These are phyloP conservation scores for Suillus variegatus DNA, from an alignment of 768 basidiomycete species.

Conservation along the genomic window DNA sequence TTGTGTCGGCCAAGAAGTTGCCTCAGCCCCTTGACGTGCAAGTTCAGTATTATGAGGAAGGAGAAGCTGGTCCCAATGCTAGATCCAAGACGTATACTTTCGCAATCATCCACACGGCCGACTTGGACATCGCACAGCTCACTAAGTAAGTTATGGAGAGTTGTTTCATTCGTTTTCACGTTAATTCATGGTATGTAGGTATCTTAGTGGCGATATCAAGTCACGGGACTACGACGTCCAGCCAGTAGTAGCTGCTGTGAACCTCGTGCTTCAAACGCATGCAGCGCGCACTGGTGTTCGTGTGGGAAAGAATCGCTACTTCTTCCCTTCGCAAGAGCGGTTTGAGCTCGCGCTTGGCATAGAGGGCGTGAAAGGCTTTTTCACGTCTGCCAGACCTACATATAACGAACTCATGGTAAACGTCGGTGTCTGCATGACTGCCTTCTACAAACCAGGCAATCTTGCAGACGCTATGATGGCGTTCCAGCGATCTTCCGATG, in stretches of 20 bases:
- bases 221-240: slow-evolving; percentile 40
- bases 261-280: slow-evolving; percentile 46
- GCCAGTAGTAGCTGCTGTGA: slow-evolving; percentile 48
- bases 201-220: slow-evolving; percentile 38
- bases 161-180: background rate
- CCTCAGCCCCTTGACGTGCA: slow-evolving; percentile 37
- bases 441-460: slow-evolving; percentile 61
- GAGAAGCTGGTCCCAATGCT: slow-evolving; percentile 32
- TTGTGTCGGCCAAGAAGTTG: slow-evolving; percentile 41
- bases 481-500: slow-evolving; percentile 44
- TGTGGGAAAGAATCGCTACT: slow-evolving; percentile 53
- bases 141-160: slow-evolving; percentile 29
- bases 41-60: slow-evolving; percentile 39
- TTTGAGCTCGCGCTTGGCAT: slow-evolving; percentile 37
- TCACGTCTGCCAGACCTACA: slow-evolving; percentile 50
- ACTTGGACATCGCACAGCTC: slow-evolving; percentile 33
- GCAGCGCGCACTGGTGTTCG: slow-evolving; percentile 46
- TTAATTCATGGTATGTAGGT: slow-evolving; percentile 30
- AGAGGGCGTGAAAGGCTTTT: slow-evolving; percentile 50
- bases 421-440: slow-evolving; percentile 54
- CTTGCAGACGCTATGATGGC: slow-evolving; percentile 57
- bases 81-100: slow-evolving; percentile 39
- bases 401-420: slow-evolving; percentile 54
- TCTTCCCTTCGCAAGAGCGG: slow-evolving; percentile 39
- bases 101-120: slow-evolving; percentile 32